Percentiles rank a stretch among this genome's conserved stretches.
phyloP scores from a whole-genome alignment of 768 basidiomycete genomes.

The Leccinum longicurvipes region DNA sequence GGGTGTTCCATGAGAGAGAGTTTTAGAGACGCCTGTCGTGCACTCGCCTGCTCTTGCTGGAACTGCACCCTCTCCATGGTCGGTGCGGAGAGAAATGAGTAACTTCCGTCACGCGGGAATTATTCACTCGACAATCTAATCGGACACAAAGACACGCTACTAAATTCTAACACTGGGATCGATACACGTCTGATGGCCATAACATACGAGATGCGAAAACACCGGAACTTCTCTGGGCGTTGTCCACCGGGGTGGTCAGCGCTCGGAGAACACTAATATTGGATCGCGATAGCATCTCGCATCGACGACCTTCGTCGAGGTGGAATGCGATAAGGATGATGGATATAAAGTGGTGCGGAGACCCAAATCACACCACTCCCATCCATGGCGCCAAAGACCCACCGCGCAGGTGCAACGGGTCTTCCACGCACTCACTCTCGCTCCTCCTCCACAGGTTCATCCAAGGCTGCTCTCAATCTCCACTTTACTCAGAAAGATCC shows the following conservation, averaged over 20 bases:
- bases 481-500: conserved; percentile 69
- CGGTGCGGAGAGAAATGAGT: no score
- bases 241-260: no score
- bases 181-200: no score
- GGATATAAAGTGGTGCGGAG: conserved; percentile 30
- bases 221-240: no score
- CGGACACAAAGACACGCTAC: no score
- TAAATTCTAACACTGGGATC: no score
- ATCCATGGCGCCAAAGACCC: conserved; percentile 50
- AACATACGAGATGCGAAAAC: no score
- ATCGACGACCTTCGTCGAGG: no score
- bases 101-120: no score
- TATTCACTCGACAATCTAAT: no score
- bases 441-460: conserved; percentile 51
- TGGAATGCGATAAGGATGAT: conserved; percentile 13
- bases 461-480: conserved; percentile 56
- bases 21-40: background rate
- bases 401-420: conserved; percentile 43
- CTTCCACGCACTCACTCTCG: conserved; percentile 61
- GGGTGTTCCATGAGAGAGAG: conserved; percentile 9
- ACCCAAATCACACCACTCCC: conserved; percentile 25
- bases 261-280: no score
- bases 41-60: conserved; percentile 80
- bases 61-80: conserved; percentile 94
- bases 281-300: no score